These are phyloP conservation scores for Zygoascus tannicola DNA, from an alignment of 805 yeast genomes.

Conservation along the genomic window DNA sequence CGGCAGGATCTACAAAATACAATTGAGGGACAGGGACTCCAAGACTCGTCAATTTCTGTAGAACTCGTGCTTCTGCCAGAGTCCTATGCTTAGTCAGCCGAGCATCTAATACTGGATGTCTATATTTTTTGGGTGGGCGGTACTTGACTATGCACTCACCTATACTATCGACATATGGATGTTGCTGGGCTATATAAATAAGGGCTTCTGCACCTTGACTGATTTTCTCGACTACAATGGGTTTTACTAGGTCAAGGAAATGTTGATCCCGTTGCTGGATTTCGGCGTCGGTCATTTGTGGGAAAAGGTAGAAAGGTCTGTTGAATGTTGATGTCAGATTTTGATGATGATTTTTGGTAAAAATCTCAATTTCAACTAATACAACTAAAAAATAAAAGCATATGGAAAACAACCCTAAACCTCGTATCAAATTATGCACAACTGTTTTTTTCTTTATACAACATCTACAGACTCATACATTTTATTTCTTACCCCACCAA, in stretches of 20 bases:
- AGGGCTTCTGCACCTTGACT: conserved; percentile 85
- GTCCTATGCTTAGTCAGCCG: conserved; percentile 74
- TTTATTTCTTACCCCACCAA: too few species aligned
- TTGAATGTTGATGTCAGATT: too few species aligned
- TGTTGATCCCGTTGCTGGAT: conserved; percentile 1
- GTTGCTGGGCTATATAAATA: conserved; percentile 51
- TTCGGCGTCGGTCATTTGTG: neutral
- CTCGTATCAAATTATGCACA: too few species aligned
- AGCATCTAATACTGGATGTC: conserved; percentile 76
- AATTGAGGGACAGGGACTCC: conserved; percentile 59
- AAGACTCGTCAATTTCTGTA: conserved; percentile 42
- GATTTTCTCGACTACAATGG: neutral
- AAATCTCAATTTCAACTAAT: too few species aligned
- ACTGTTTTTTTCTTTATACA: too few species aligned
- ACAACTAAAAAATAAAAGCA: too few species aligned
- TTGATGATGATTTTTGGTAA: too few species aligned
- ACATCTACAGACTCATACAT: too few species aligned
- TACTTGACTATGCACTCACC: conserved; percentile 58
- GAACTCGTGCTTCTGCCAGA: conserved; percentile 68
- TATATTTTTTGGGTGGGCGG: conserved; percentile 82
- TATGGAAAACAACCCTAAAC: too few species aligned
- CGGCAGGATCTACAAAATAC: conserved; percentile 62
- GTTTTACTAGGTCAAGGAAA: neutral
- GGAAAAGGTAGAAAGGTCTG: too few species aligned
- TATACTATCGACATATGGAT: conserved; percentile 47